phyloP scores from a whole-genome alignment of 1,139 yeast genomes.

The Nematodospora anomalae region DNA sequence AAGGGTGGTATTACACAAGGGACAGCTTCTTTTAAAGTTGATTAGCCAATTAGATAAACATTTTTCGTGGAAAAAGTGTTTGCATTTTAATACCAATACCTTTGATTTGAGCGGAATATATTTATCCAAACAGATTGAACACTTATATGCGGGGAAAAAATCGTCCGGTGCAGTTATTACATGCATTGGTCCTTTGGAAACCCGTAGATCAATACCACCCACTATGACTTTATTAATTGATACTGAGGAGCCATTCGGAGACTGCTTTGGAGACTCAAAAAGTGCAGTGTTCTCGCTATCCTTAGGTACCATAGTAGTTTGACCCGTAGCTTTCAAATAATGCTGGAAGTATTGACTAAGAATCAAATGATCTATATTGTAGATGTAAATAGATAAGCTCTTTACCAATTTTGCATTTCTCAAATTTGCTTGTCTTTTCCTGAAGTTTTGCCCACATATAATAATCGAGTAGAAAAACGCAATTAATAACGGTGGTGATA shows the following conservation, averaged over 20 bases:
- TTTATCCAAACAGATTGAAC: slow-evolving; percentile 47
- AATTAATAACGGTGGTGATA: slow-evolving; percentile 46
- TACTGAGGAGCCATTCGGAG: slow-evolving; percentile 21
- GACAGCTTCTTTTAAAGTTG: slow-evolving; percentile 46
- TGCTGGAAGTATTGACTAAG: slow-evolving; percentile 25
- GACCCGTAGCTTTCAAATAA: slow-evolving; percentile 29
- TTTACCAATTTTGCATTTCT: slow-evolving; percentile 37
- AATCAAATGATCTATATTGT: slow-evolving; percentile 38
- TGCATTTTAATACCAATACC: slow-evolving; percentile 44
- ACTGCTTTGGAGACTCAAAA: slow-evolving; percentile 15
- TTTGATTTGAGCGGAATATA: slow-evolving; percentile 38
- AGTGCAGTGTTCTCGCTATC: slow-evolving; percentile 10
- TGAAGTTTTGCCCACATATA: slow-evolving; percentile 30
- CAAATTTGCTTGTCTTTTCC: slow-evolving; percentile 29
- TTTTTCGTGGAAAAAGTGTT: slow-evolving; percentile 45
- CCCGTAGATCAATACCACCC: slow-evolving; percentile 35
- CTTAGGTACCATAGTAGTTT: slow-evolving; percentile 17
- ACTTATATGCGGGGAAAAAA: slow-evolving; percentile 42
- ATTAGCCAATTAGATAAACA: slow-evolving; percentile 50
- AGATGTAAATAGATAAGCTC: slow-evolving; percentile 41
- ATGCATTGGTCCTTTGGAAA: slow-evolving; percentile 21
- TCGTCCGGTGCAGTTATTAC: slow-evolving; percentile 36
- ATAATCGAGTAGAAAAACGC: slow-evolving; percentile 35
- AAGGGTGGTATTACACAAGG: slow-evolving; percentile 40
- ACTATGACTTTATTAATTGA: slow-evolving; percentile 24